Evolutionary conservation across 257 asterid species (phyloP).

Genomic region (Knoxia roxburghii): DNA sequence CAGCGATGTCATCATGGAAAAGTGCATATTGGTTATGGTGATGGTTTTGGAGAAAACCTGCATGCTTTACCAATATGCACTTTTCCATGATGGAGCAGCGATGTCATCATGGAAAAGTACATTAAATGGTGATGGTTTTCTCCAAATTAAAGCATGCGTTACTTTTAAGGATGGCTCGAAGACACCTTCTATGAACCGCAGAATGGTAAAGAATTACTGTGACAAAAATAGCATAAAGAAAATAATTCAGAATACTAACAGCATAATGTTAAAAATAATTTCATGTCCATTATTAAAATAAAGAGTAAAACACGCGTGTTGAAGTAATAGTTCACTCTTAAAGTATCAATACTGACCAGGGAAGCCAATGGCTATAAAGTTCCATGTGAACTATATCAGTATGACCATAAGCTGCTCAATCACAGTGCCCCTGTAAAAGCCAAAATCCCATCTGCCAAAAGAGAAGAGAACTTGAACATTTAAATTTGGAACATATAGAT

Average conservation of each 20-base stretch:
- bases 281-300: conserved; percentile 23
- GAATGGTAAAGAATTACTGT: conserved; percentile 91
- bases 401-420: conserved; percentile 86
- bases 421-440: conserved; percentile 62
- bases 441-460: conserved; percentile 84
- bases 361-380: conserved; percentile 75
- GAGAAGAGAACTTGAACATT: not conserved
- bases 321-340: conserved; percentile 6
- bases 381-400: conserved; percentile 79
- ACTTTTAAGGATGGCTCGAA: conserved; percentile 88
- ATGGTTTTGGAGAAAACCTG: not conserved
- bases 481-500: not conserved
- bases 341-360: conserved; percentile 51
- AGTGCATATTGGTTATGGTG: not conserved
- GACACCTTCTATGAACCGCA: conserved; percentile 66
- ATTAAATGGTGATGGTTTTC: not conserved
- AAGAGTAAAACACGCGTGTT: conserved; percentile 15
- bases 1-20: not conserved
- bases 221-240: conserved; percentile 10
- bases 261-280: not conserved
- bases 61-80: no score
- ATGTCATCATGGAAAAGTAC: no score
- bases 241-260: not conserved
- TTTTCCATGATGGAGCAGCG: no score
- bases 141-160: conserved; percentile 50